Conservation (phyloP, 2,329 filamentous ascomycete species). For the Periconia macrospinosa region DNA sequence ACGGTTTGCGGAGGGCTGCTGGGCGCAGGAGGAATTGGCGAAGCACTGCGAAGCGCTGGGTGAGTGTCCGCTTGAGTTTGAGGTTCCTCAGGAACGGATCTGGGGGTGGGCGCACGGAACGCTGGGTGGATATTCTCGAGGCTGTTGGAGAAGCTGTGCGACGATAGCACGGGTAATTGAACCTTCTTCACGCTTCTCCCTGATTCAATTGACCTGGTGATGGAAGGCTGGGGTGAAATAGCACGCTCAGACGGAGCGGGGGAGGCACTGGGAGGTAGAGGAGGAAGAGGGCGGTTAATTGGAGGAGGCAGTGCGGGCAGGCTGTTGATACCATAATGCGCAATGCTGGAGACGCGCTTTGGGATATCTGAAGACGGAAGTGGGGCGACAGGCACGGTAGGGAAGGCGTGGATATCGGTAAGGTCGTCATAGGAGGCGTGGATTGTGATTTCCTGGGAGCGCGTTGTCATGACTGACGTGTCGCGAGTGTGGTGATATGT, state of each 20-base stretch:
- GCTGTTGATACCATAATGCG: slow-evolving; percentile 3
- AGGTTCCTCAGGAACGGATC: background rate
- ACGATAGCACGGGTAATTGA: slow-evolving; percentile 1
- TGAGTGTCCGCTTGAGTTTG: slow-evolving; percentile 6
- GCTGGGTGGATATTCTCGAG: slow-evolving; percentile 18
- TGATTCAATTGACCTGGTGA: background rate
- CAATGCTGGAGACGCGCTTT: slow-evolving; percentile 16
- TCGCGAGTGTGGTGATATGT: slow-evolving; percentile 21
- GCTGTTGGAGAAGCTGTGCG: slow-evolving; percentile 3
- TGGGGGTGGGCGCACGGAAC: slow-evolving; percentile 9
- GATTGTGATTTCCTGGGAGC: slow-evolving; percentile 33
- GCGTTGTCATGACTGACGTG: slow-evolving; percentile 19
- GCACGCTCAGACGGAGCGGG: slow-evolving; percentile 13
- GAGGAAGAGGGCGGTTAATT: slow-evolving; percentile 25
- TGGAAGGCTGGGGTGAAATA: slow-evolving; percentile 12
- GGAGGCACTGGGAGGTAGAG: slow-evolving; percentile 19
- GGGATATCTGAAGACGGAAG: slow-evolving; percentile 2
- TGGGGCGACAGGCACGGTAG: slow-evolving; percentile 12
- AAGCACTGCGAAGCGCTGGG: slow-evolving; percentile 5
- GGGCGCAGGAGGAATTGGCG: background rate
- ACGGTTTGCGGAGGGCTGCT: background rate
- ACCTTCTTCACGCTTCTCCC: background rate
- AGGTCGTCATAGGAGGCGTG: slow-evolving; percentile 30
- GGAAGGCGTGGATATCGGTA: slow-evolving; percentile 19
- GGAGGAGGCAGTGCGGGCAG: slow-evolving; percentile 18